Conservation (phyloP, 106 monocot genomes). For the Alisma plantagoaquatica region DNA sequence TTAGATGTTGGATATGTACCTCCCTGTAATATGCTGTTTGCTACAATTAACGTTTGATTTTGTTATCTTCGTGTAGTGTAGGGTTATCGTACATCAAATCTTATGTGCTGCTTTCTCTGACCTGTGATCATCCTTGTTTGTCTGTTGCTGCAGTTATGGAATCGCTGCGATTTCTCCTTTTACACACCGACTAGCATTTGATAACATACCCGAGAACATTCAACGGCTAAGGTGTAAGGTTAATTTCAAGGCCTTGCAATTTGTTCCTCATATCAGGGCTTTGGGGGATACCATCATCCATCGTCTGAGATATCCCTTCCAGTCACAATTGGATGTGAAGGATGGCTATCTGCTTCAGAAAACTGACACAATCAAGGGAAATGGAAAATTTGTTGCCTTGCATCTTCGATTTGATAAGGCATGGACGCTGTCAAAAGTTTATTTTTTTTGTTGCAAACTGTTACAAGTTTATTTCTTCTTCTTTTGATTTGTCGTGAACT, state of each 20-base stretch:
- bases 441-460: not conserved
- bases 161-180: constrained; percentile 90
- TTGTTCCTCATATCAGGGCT: constrained; percentile 70
- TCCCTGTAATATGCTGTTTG: too few species aligned
- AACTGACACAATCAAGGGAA: constrained; percentile 13
- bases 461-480: not conserved
- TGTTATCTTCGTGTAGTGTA: too few species aligned
- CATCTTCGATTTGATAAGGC: constrained; percentile 96
- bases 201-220: constrained; percentile 66
- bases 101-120: too few species aligned
- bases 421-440: constrained; percentile 2
- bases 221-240: constrained; percentile 88
- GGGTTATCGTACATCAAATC: too few species aligned
- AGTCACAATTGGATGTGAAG: not conserved
- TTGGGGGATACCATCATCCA: constrained; percentile 68
- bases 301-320: constrained; percentile 46
- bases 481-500: constrained; percentile 7
- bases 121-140: too few species aligned
- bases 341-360: constrained; percentile 28
- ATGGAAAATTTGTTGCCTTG: constrained; percentile 57
- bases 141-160: constrained; percentile 49
- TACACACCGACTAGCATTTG: constrained; percentile 88
- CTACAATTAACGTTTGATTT: too few species aligned
- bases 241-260: constrained; percentile 78
- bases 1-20: too few species aligned